Base-by-base conservation (phyloP, 208 protist genomes). In the Jaenimonas drosophilae region DNA sequence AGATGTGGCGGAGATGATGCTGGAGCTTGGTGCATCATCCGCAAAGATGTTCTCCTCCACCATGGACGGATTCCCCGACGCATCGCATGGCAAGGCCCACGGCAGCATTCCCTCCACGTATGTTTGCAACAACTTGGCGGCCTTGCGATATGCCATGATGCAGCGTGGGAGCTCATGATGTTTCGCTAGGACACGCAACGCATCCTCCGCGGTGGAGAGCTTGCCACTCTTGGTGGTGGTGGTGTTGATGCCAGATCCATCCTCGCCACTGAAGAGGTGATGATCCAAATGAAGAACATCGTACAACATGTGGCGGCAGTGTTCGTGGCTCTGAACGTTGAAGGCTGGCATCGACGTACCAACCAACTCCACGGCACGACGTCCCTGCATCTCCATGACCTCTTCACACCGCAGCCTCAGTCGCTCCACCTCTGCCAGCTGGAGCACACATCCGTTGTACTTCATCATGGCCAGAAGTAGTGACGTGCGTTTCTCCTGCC, bases 201-300 rank as follows among this genome's bases (percentile, higher is more conserved):
- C 86, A 11, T 92, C 88, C 47, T 95, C 81, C 1, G 77, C 83
- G n/a, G 88, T 95, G 29, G 87, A 95, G 12, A 88, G 59, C 30
- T 80, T 81, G n/a, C 87, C 87, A 44, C 75, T 66, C 39, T 85
- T 88, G 14, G 85, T 93, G 24, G 40, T 69, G 14, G 88, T 36
- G 28, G 27, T 25, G 39, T 36, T 1, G 3, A 21, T 19, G 19
- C 39, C n/a, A 28, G 6, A 16, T 12, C 31, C 29, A 9, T 3
- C 19, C 16, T 19, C 45, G 3, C 31, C 30, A 5, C 66, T 31
- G 25, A 51, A 34, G n/a, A 91, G 55, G 38, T 78, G 47, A 38
- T 55, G 64, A 19, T 80, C 80, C n/a, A 95, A 71, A 20, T 70
- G 49, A 14, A 95, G 76, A n/a, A 87, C 64, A n/a, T 91, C 76